Conservation (phyloP, 2,329 filamentous ascomycete genomes). For the Fusarium graminum region DNA sequence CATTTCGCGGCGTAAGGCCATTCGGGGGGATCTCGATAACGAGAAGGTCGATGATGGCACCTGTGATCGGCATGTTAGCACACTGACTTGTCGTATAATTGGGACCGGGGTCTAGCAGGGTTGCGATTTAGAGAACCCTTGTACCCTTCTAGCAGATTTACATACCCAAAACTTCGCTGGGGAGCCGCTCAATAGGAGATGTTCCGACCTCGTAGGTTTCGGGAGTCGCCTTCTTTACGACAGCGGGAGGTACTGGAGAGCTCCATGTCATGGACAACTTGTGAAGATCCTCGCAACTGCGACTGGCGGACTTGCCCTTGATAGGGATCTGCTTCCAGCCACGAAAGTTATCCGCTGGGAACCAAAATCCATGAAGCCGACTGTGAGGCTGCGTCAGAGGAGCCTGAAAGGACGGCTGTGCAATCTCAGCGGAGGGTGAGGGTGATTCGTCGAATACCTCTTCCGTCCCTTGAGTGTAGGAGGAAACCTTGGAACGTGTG, state of each 20-base stretch:
- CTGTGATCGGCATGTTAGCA: constrained; percentile 58
- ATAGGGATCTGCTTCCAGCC: constrained; percentile 74
- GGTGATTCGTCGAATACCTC: constrained; percentile 65
- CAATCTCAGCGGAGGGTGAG: constrained; percentile 57
- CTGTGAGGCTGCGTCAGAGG: constrained; percentile 68
- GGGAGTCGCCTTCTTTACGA: constrained; percentile 45
- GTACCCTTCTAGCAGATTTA: constrained; percentile 14
- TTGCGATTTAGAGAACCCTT: constrained; percentile 11
- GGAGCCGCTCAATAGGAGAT: constrained; percentile 75
- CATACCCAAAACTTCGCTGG: constrained; percentile 78
- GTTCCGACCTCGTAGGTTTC: constrained; percentile 58
- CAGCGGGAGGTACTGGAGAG: constrained; percentile 53
- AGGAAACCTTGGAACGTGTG: constrained; percentile 72
- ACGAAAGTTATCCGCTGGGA: constrained; percentile 68
- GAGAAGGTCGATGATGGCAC: constrained; percentile 79
- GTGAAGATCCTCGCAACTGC: constrained; percentile 71
- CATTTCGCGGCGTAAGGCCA: constrained; percentile 80
- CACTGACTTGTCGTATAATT: constrained; percentile 27
- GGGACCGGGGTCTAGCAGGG: constrained; percentile 26
- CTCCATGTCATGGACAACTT: constrained; percentile 69
- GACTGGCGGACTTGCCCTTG: constrained; percentile 69
- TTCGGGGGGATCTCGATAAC: constrained; percentile 79
- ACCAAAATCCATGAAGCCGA: constrained; percentile 70
- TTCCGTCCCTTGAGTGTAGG: constrained; percentile 65
- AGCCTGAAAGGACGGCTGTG: constrained; percentile 62